These are phyloP conservation scores for Didymella segeticola DNA, from an alignment of 2,329 filamentous ascomycete genomes.

Conservation along the genomic window DNA sequence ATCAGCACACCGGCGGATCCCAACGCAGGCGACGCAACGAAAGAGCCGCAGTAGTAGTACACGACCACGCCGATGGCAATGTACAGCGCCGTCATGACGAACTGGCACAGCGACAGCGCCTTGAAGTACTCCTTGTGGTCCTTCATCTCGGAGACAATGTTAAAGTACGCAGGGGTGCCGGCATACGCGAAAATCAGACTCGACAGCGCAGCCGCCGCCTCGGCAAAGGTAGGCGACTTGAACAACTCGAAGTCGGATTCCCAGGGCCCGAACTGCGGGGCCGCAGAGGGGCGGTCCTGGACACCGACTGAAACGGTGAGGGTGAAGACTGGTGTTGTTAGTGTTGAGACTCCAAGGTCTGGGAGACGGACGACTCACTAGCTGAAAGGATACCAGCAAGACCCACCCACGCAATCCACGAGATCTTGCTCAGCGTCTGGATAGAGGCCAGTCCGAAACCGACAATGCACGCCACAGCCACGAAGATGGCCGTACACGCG, in stretches of 20 bases:
- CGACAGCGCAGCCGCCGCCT: slow-evolving; percentile 61
- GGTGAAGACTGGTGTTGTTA: slow-evolving; percentile 15
- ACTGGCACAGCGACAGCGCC: slow-evolving; percentile 66
- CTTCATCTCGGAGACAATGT: slow-evolving; percentile 70
- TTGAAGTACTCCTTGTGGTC: slow-evolving; percentile 66
- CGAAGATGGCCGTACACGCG: slow-evolving; percentile 62
- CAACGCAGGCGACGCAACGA: slow-evolving; percentile 67
- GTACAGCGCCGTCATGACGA: slow-evolving; percentile 63
- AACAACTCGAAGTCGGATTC: slow-evolving; percentile 58
- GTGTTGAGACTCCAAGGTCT: neutral
- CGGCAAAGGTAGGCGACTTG: slow-evolving; percentile 63
- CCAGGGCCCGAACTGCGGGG: slow-evolving; percentile 22
- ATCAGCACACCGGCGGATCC: slow-evolving; percentile 65
- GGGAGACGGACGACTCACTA: slow-evolving; percentile 1
- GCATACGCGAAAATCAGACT: slow-evolving; percentile 64
- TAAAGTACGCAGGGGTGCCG: slow-evolving; percentile 66
- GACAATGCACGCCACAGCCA: slow-evolving; percentile 56
- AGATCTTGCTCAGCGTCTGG: slow-evolving; percentile 66
- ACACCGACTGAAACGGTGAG: slow-evolving; percentile 24
- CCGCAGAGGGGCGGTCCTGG: slow-evolving; percentile 26
- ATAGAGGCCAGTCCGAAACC: slow-evolving; percentile 61
- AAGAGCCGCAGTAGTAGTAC: slow-evolving; percentile 67
- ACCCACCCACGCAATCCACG: slow-evolving; percentile 51
- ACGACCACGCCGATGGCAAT: slow-evolving; percentile 65
- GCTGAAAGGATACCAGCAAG: slow-evolving; percentile 18